These are phyloP conservation scores for Colletotrichum salicis DNA, from an alignment of 2,329 filamentous ascomycete species.

Conservation along the genomic window DNA sequence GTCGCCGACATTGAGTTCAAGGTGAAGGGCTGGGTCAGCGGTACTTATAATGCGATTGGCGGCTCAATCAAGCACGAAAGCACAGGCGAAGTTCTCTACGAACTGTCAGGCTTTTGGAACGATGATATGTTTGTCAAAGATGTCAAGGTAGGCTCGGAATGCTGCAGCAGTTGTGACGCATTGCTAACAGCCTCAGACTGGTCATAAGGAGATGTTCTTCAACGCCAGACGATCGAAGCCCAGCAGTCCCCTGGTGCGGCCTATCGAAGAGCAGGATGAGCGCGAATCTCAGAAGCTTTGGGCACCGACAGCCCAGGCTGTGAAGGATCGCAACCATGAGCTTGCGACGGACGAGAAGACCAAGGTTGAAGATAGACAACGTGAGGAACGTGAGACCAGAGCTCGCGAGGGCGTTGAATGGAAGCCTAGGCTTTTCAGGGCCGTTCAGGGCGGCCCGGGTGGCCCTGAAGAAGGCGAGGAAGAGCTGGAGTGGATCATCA, in stretches of 20 bases:
- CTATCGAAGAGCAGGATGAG: constrained; percentile 86
- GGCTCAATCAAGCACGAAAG: constrained; percentile 89
- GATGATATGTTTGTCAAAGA: constrained; percentile 95
- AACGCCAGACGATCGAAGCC: constrained; percentile 83
- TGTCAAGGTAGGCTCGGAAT: constrained; percentile 66
- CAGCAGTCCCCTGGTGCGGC: constrained; percentile 77
- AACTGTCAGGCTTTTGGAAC: constrained; percentile 92
- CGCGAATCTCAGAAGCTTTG: constrained; percentile 92
- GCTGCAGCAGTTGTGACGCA: not conserved
- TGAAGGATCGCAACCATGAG: constrained; percentile 87
- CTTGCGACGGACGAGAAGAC: constrained; percentile 94
- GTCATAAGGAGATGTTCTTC: constrained; percentile 90
- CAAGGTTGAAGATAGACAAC: constrained; percentile 92
- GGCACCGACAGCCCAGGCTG: constrained; percentile 82
- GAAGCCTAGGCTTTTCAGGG: constrained; percentile 86
- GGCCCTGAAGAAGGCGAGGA: constrained; percentile 84
- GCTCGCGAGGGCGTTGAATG: constrained; percentile 84
- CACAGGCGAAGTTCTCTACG: constrained; percentile 87
- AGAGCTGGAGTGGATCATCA: constrained; percentile 94
- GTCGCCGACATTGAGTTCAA: constrained; percentile 97
- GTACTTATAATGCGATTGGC: constrained; percentile 95
- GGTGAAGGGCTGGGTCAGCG: constrained; percentile 96
- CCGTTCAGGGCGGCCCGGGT: constrained; percentile 75
- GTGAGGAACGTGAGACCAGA: constrained; percentile 85
- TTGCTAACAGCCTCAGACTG: constrained; percentile 69